Base-by-base conservation (phyloP, 192 early-diverging fungal genomes). In the Helicostylum pulchrum region DNA sequence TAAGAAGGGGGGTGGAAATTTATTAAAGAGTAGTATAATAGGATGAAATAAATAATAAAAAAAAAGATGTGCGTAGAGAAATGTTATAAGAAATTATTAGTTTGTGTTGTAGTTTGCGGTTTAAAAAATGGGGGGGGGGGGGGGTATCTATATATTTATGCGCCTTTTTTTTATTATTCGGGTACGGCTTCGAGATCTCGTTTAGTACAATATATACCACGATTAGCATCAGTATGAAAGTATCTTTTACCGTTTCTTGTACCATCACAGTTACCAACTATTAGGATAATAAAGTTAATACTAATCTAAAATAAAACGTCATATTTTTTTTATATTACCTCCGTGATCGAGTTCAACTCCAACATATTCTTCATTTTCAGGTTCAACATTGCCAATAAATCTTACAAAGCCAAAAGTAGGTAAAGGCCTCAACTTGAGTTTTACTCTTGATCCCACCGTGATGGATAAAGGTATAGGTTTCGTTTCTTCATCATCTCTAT, bases 261-360 rank as follows among this genome's bases (percentile, higher is more conserved):
- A n/a, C 71, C 71, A 42, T 73, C 57, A 59, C 46, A 53, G 15
- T 67, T 63, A 58, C 71, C 71, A 23, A 73, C 71, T 73, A 59
- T 4, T 26, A 49, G 34, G 48, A 39, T 7, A n/a, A 26, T 23
- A 48, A 26, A 51, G 34, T 49, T 32, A 46, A 39, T 49, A 55
- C n/a, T 32, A 15, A 26, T 54, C 1, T 21, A 26, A 21, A 15
- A 26, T 1, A 21, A 31, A 15, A 32, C 50, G 9, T 10, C 5
- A 39, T 39, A 39, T 39, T 39, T 3, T 17, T 21, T 47, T 66
- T n/a, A n/a, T n/a, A n/a, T n/a, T 72, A 73, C 71, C 71, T 60
- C 61, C 45, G 21, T 66, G 62, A 57, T 73, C 71, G 0, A 73
- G 59, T 63, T 73, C 71, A 30, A 73, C 66, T 20, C 71, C 71